Percentiles rank a stretch among this genome's conserved stretches.
These are phyloP conservation scores for Artomyces pyxidatus DNA, from an alignment of 768 basidiomycete species.

Conservation along the genomic window DNA sequence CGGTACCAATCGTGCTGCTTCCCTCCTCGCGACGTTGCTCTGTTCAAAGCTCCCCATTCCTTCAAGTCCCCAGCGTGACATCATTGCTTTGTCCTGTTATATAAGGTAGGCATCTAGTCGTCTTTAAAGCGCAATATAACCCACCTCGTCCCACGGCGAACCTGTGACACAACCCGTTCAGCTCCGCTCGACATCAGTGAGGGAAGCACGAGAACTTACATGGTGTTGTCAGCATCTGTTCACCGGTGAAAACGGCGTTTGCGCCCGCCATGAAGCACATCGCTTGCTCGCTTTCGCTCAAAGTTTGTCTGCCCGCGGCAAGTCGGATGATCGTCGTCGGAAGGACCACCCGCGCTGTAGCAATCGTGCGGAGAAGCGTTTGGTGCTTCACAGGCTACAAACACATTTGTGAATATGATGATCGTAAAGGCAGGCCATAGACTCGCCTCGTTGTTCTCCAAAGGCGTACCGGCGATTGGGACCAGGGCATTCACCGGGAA, in stretches of 20 bases:
- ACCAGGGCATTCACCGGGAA: slow-evolving; percentile 98
- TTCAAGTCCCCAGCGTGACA: slow-evolving; percentile 84
- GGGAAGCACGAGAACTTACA: slow-evolving; percentile 44
- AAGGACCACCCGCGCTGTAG: slow-evolving; percentile 88
- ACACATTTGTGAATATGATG: background rate
- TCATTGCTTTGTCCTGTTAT: slow-evolving; percentile 82
- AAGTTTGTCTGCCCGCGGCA: slow-evolving; percentile 86
- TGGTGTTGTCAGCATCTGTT: slow-evolving; percentile 94
- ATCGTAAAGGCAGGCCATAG: background rate
- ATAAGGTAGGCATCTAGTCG: background rate
- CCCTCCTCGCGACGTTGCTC: slow-evolving; percentile 46
- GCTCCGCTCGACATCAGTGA: slow-evolving; percentile 3
- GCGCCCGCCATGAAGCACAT: slow-evolving; percentile 99
- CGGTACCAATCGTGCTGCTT: slow-evolving; percentile 24
- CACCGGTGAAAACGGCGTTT: slow-evolving; percentile 98
- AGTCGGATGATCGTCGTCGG: slow-evolving; percentile 91
- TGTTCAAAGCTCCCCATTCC: slow-evolving; percentile 92
- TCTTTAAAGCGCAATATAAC: slow-evolving; percentile 8
- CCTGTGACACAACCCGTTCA: slow-evolving; percentile 37
- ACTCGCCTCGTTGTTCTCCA: slow-evolving; percentile 80
- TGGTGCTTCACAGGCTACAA: slow-evolving; percentile 71
- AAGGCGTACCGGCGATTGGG: slow-evolving; percentile 89
- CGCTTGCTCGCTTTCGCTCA: slow-evolving; percentile 86
- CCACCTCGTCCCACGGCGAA: slow-evolving; percentile 89
- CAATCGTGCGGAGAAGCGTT: slow-evolving; percentile 85